Evolutionary conservation across 2,329 filamentous ascomycete genomes (phyloP), one percentile per base, ranked within the genome.

Genomic region (Neopestalotiopsis rosae): DNA sequence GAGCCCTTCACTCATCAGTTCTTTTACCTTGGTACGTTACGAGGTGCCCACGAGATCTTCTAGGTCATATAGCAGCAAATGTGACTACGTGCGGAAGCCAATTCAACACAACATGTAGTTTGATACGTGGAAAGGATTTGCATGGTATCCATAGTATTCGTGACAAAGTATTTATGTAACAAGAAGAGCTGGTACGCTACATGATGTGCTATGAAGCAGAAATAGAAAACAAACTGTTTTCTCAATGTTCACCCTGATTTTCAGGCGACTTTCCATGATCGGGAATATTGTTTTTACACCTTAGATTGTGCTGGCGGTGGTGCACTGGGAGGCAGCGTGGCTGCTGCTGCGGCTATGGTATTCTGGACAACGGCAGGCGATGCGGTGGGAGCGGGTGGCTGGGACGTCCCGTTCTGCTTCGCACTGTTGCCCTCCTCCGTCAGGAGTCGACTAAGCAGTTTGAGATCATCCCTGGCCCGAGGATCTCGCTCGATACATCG

Each of bases 401-500:
- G 49, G 30, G 45, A 59, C 1, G 34, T 42, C 20, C 66, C 75
- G 40, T 72, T 76, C 69, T 77, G 77, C 12, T 74, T 72, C 3
- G 74, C 74, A 61, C 74, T 74, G 67, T 76, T 79, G 24, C 82
- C 81, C 70, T 86, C 81, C 71, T 84, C 85, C 67, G 89, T 88
- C 13, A 91, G 76, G 24, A 90, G 80, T 61, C 81, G 79, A 45
- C 87, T 88, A 3, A 91, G 81, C 66, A 88, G 83, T 65, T 85
- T 81, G 20, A 91, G 78, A 74, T 94, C 89, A 1, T 90, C 86
- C 28, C 89, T 85, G 0, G 93, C 89, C 28, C 86, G 86, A 0
- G 90, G 89, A 67, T 94, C 90, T 12, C 86, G 84, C 64, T 90
- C 86, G 30, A 94, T 85, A 14, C 95, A 90, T 52, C 87, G 85